Evolutionary conservation across 1,284 basidiomycete species (phyloP), one percentile per base, ranked within the genome.

Genomic region (Trametes hirsuta): DNA sequence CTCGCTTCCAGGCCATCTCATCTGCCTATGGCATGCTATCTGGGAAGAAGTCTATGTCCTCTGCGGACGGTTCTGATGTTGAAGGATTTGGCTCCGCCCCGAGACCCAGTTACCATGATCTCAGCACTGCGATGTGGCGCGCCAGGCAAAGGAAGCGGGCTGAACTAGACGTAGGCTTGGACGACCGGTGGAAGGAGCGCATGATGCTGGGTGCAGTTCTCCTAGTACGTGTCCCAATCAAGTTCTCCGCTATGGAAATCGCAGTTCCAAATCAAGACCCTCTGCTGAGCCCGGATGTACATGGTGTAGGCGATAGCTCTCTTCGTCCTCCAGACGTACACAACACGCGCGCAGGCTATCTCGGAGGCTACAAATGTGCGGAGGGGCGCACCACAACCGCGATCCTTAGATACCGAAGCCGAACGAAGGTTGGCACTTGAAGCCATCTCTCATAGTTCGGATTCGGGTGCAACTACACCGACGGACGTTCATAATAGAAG

Each of bases 1-100:
- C 79, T 0, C 81, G 82, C 11, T 90, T 90, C 64, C 84, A 87
- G 65, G 75, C 82, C 8, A 86, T 90, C 59, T 79, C 81, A 41
- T 74, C 79, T 2, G 84, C 88, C 2, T 90, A 90, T 61, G 83
- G 86, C 45, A 71, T 78, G 11, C 76, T 90, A 39, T 79, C 81
- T 1, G 72, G 72, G 8, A 70, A 69, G 58, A 65, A 56, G 35
- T 42, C 51, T 6, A 56, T 65, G 18, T 76, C 75, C 55, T 69
- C 72, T 2, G 37, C 68, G 59, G 66, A 69, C 45, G 61, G 64
- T 35, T 55, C 58, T 68, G 73, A 76, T 14, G 77, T 77, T 60
- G 68, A 77, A 11, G 67, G 77, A 48, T 64, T 72, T 53, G 62
- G 72, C 37, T 71, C 15, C 68, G 79, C 76, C 59, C 30, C 59